phyloP scores from a whole-genome alignment of 352 stramenopile genomes.

The Pythium dissimile region DNA sequence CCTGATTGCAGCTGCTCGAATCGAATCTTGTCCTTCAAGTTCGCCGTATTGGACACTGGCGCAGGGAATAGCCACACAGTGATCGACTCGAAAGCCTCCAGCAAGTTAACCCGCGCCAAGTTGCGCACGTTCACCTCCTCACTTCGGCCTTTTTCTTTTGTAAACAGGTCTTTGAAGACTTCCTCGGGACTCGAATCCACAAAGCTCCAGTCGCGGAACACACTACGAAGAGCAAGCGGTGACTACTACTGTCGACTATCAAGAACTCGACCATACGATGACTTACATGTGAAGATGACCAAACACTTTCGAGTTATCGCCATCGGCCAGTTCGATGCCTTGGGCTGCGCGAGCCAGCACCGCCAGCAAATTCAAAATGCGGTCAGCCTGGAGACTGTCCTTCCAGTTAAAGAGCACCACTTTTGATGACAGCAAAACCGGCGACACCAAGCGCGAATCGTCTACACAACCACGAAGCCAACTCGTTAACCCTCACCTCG shows the following conservation, averaged over 20 bases:
- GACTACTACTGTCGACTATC: neutral
- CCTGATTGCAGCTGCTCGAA: slow-evolving; percentile 78
- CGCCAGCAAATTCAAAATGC: slow-evolving; percentile 81
- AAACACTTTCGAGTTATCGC: slow-evolving; percentile 80
- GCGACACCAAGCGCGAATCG: slow-evolving; percentile 80
- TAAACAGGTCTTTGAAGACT: slow-evolving; percentile 77
- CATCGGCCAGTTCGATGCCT: slow-evolving; percentile 74
- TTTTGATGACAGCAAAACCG: slow-evolving; percentile 81
- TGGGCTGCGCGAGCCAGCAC: slow-evolving; percentile 76
- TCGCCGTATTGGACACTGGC: slow-evolving; percentile 73
- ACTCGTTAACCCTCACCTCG: neutral
- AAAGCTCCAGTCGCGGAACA: slow-evolving; percentile 90
- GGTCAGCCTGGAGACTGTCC: slow-evolving; percentile 80
- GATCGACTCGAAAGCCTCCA: slow-evolving; percentile 83
- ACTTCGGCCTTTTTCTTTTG: slow-evolving; percentile 76
- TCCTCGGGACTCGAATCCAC: slow-evolving; percentile 77
- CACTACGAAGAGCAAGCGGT: slow-evolving; percentile 24
- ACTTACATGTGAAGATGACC: slow-evolving; percentile 84
- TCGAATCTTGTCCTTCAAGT: slow-evolving; percentile 76
- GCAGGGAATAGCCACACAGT: slow-evolving; percentile 85
- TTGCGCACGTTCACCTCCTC: slow-evolving; percentile 83
- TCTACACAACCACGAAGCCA: slow-evolving; percentile 25
- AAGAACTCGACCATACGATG: neutral
- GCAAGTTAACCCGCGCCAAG: slow-evolving; percentile 62
- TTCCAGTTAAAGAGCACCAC: slow-evolving; percentile 90